These are phyloP conservation scores for Macrophomina pseudophaseolina DNA, from an alignment of 2,329 filamentous ascomycete genomes.

Conservation along the genomic window DNA sequence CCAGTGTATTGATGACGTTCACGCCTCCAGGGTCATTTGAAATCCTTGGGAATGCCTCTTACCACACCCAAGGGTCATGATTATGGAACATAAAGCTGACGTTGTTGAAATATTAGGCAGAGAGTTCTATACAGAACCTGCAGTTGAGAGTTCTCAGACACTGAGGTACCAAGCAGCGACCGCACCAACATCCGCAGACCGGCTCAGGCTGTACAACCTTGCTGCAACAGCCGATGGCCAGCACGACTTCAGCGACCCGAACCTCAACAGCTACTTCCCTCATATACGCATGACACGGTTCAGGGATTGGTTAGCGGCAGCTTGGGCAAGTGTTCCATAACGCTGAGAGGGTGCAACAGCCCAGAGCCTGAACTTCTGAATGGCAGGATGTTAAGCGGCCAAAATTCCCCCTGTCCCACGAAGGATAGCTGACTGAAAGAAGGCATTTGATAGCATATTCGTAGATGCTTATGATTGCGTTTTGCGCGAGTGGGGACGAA, in stretches of 20 bases:
- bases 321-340: conserved; percentile 40
- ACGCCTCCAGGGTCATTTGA: too few species aligned
- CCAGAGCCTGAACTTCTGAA: neutral
- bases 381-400: neutral
- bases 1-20: too few species aligned
- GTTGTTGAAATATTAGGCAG: conserved; percentile 34
- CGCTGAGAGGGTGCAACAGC: too few species aligned
- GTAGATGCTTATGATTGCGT: too few species aligned
- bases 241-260: conserved; percentile 65
- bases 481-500: too few species aligned
- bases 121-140: conserved; percentile 30
- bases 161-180: conserved; percentile 55
- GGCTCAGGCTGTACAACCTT: conserved; percentile 61
- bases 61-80: too few species aligned
- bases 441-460: too few species aligned
- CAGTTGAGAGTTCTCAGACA: conserved; percentile 52
- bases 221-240: conserved; percentile 71
- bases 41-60: too few species aligned
- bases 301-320: conserved; percentile 44
- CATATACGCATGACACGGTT: conserved; percentile 45
- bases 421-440: too few species aligned
- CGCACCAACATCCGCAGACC: conserved; percentile 44
- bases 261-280: conserved; percentile 57
- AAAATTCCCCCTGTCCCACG: neutral
- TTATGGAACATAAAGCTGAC: neutral